Base-by-base conservation (phyloP, 1,284 basidiomycete species). In the Marasmius fiardii region DNA sequence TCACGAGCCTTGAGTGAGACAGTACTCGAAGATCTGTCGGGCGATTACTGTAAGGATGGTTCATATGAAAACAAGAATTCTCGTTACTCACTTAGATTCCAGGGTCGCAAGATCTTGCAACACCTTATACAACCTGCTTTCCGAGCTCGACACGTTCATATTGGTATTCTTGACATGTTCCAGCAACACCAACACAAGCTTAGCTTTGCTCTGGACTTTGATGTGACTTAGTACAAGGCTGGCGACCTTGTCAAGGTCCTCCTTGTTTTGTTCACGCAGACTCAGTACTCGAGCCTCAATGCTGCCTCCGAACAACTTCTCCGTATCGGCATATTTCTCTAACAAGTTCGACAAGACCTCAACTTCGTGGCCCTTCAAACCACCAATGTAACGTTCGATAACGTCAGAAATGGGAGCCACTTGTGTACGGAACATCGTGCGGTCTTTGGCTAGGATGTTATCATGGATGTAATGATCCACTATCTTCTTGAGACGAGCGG, bases 1-100 rank as follows among this genome's bases (percentile, higher is more conserved):
- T 99, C 97, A 52, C 97, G 91, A 49, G 97, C 96, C 75, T 98
- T 99, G 65, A 99, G 78, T 2, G 95, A 86, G 52, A 97, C 95
- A 64, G 88, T 81, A 43, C 86, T 90, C 11, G 94, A 95, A 6
- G 92, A 92, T 64, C 89, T 90, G 61, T 23, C 51, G 34, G 16
- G 26, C n/a, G 35, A 23, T 23, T 7, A 24, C 53, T 44, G 59
- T 24, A 34, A 44, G 53, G 54, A 4, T 10, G 3, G 33, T 51
- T 8, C 20, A 37, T 43, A 16, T 57, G 51, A 51, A 48, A 49
- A 2, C 31, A 14, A 7, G 50, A n/a, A 41, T 4, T 49, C 48
- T 7, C 48, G 20, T n/a, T 54, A 72, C 83, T 33, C 65, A 90
- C 88, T 90, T 91, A 52, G 91, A 87, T 71, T 97, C 95, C 43